Evolutionary conservation across 1,284 basidiomycete genomes (phyloP).

Genomic region (Marasmius tenuissimus): DNA sequence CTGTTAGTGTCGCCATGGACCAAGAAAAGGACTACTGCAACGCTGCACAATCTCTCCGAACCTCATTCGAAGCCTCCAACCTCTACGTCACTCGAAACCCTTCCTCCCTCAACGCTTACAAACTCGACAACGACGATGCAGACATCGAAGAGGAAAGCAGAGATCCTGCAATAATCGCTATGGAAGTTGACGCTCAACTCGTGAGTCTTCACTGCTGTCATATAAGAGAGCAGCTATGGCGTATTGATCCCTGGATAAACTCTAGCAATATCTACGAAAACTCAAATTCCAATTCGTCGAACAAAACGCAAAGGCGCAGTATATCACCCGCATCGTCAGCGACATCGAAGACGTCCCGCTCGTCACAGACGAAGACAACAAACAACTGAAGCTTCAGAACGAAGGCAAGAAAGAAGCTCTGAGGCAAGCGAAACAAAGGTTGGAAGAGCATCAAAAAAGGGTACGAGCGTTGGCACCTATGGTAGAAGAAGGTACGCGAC

Average conservation of each 20-base stretch:
- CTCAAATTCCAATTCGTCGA: conserved; percentile 86
- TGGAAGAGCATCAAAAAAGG: conserved; percentile 62
- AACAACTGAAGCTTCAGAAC: conserved; percentile 59
- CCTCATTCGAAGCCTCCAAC: conserved; percentile 23
- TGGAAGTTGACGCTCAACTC: conserved; percentile 47
- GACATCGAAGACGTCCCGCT: conserved; percentile 78
- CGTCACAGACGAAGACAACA: conserved; percentile 74
- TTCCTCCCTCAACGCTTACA: conserved; percentile 33
- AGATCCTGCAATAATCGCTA: conserved; percentile 47
- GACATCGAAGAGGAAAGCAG: conserved; percentile 32
- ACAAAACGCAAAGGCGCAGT: conserved; percentile 85
- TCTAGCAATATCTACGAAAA: conserved; percentile 74
- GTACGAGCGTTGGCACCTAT: conserved; percentile 61
- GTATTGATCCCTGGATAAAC: not conserved
- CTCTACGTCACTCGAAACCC: conserved; percentile 36
- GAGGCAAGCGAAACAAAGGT: conserved; percentile 60
- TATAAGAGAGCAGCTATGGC: too few relatives aligned
- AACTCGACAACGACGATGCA: conserved; percentile 33
- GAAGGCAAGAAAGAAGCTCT: conserved; percentile 68
- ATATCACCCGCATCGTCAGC: conserved; percentile 80
- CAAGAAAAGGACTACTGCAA: conserved; percentile 27
- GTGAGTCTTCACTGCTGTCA: conserved; percentile 35
- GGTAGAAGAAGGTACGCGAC: conserved; percentile 66
- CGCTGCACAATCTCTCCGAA: conserved; percentile 20
- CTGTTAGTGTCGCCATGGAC: conserved; percentile 23